Conservation (phyloP, 345 rosid genomes). For the Eucalyptus erythrocorys region DNA sequence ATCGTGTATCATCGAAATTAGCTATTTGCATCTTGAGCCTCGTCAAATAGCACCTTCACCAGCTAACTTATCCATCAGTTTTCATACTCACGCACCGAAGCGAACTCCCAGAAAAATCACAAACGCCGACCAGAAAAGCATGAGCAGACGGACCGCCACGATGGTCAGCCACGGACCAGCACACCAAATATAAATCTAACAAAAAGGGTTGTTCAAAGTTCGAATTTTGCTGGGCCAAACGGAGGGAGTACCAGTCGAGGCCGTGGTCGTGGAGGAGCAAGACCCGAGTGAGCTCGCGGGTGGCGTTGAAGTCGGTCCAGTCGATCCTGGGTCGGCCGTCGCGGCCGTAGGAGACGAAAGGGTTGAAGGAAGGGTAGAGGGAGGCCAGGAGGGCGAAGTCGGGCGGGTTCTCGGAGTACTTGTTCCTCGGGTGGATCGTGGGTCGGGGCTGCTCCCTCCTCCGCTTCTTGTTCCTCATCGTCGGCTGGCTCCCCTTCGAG, state of each 20-base stretch:
- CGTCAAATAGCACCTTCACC: not conserved
- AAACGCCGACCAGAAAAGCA: not conserved
- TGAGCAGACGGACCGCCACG: not conserved
- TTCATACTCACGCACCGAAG: not conserved
- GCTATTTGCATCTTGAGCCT: not conserved
- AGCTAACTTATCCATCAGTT: not conserved
- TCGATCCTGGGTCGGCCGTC: slow-evolving; percentile 62
- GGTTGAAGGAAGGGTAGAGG: slow-evolving; percentile 60
- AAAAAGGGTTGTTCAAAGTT: not conserved
- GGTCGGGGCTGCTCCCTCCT: slow-evolving; percentile 29
- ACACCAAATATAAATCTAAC: not conserved
- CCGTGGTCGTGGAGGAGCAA: slow-evolving; percentile 69
- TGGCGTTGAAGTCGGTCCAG: slow-evolving; percentile 86
- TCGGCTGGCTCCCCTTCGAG: not conserved
- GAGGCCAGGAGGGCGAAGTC: slow-evolving; percentile 67
- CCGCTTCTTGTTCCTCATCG: slow-evolving; percentile 49
- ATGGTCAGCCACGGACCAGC: not conserved
- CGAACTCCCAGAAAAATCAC: not conserved
- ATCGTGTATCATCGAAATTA: not conserved
- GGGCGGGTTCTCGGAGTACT: slow-evolving; percentile 67
- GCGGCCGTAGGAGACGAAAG: slow-evolving; percentile 51
- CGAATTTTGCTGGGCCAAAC: not conserved
- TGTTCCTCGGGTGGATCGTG: slow-evolving; percentile 50
- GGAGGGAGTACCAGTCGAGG: slow-evolving; percentile 35
- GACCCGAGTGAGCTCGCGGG: slow-evolving; percentile 77